Percentiles rank a stretch among this genome's conserved stretches.
Conservation (phyloP, 371 early-diverging fungal species). For the Mortierella sp. region DNA sequence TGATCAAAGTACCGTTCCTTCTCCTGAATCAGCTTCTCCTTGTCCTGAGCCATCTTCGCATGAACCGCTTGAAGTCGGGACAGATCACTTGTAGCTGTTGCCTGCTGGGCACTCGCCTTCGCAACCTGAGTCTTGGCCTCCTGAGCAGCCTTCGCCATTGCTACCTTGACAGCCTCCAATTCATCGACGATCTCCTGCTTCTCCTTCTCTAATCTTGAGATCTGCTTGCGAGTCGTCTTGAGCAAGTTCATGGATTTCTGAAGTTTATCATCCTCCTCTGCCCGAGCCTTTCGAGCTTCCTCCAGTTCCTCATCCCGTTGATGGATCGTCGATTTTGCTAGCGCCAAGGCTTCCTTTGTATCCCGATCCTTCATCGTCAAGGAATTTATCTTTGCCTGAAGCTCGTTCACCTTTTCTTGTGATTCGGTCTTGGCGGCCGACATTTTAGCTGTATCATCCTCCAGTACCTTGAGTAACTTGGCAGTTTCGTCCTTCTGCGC, state of each 20-base stretch:
- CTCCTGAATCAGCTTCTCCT: conserved; percentile 64
- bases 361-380: conserved; percentile 60
- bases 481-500: conserved; percentile 45
- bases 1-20: conserved; percentile 73
- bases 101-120: conserved; percentile 39
- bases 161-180: conserved; percentile 53
- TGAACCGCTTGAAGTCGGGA: conserved; percentile 48
- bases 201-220: conserved; percentile 70
- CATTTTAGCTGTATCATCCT: conserved; percentile 34
- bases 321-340: conserved; percentile 66
- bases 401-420: conserved; percentile 56
- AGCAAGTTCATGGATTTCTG: conserved; percentile 63
- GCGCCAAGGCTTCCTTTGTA: conserved; percentile 65
- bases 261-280: conserved; percentile 67
- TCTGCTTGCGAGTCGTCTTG: conserved; percentile 70
- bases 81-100: conserved; percentile 42
- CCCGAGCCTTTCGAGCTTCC: conserved; percentile 58
- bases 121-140: conserved; percentile 40
- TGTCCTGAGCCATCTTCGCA: conserved; percentile 56
- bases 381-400: conserved; percentile 56
- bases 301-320: conserved; percentile 70
- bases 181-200: conserved; percentile 67
- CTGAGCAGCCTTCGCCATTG: conserved; percentile 40
- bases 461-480: conserved; percentile 46
- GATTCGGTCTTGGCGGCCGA: conserved; percentile 57